phyloP scores from a whole-genome alignment of 805 yeast species.

The Tetrapisispora fleetii region DNA sequence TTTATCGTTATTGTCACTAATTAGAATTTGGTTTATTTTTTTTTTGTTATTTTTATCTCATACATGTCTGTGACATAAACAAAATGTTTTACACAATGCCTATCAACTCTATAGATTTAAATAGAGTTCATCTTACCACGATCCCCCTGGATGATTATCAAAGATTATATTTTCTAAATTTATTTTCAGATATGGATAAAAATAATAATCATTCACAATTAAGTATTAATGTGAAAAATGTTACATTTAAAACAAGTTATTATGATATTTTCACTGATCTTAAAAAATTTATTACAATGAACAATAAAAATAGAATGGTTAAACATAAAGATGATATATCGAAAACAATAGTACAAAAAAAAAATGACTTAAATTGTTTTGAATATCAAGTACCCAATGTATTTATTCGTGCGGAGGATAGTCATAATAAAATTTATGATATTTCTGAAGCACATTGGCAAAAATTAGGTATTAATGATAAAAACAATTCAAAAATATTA shows the following conservation, averaged over 20 bases:
- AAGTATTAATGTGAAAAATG: not conserved
- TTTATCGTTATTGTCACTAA: too few species aligned
- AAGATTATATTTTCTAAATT: slow-evolving; percentile 18
- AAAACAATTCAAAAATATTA: not conserved
- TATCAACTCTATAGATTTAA: slow-evolving; percentile 6
- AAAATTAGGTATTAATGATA: not conserved
- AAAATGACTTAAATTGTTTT: slow-evolving; percentile 16
- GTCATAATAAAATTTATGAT: not conserved
- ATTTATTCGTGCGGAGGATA: slow-evolving; percentile 1
- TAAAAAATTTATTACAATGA: slow-evolving; percentile 1
- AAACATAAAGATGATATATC: not conserved
- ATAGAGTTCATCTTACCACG: slow-evolving; percentile 10
- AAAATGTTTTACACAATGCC: not conserved
- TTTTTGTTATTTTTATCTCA: too few species aligned
- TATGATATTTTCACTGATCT: not conserved
- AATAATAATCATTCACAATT: not conserved
- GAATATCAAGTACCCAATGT: slow-evolving; percentile 25
- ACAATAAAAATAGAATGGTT: not conserved
- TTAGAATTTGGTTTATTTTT: too few species aligned
- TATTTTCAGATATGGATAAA: slow-evolving; percentile 5
- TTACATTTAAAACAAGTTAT: slow-evolving; percentile 1
- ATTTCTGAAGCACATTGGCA: not conserved
- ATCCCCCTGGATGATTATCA: slow-evolving; percentile 28
- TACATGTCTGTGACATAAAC: not conserved
- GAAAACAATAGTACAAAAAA: not conserved